Evolutionary conservation across 2,329 filamentous ascomycete species (phyloP), one percentile per base, ranked within the genome.

Genomic region (Cylindrodendrum hubeiense): DNA sequence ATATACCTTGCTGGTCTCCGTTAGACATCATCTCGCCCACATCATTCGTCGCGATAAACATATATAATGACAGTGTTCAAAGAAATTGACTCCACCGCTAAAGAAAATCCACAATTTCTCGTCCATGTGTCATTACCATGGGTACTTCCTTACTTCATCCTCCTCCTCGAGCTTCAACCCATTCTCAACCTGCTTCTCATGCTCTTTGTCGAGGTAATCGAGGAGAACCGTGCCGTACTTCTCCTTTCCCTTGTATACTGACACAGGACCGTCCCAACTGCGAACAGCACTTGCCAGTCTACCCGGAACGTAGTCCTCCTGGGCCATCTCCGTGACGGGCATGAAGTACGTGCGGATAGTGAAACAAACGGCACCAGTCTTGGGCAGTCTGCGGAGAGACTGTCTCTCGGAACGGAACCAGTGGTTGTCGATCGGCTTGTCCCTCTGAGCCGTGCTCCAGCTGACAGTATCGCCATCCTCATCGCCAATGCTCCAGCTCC

Each of bases 311-410:
- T 92, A 93, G 19, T 90, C 87, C 79, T 95, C 92, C 76, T 88
- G 78, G 0, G 81, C 89, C 63, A 95, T 86, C 17, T 90, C 88
- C 0, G 85, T 90, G 30, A 95, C 80, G 0, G 91, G 91, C 64
- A 90, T 87, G 74, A 95, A 94, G 77, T 95, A 95, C 1, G 93
- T 95, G 13, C 93, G 83, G 54, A 95, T 93, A 0, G 93, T 95
- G 73, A 95, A 95, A 4, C 91, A 87, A 1, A 91, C 82, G 0
- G 83, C 89, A 0, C 87, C 86, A 1, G 82, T 84, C 69, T 79
- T 83, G 4, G 89, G 89, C 63, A 91, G 81, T 52, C 92, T 79
- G 13, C 92, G 81, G 55, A 95, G 75, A 19, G 86, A 88, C 82
- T 95, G 93, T 46, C 93, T 79, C 80, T 95, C 93, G 0, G 90